Evolutionary conservation across 78 protist genomes (phyloP).

Genomic region (Capsaspora owczarzaki): DNA sequence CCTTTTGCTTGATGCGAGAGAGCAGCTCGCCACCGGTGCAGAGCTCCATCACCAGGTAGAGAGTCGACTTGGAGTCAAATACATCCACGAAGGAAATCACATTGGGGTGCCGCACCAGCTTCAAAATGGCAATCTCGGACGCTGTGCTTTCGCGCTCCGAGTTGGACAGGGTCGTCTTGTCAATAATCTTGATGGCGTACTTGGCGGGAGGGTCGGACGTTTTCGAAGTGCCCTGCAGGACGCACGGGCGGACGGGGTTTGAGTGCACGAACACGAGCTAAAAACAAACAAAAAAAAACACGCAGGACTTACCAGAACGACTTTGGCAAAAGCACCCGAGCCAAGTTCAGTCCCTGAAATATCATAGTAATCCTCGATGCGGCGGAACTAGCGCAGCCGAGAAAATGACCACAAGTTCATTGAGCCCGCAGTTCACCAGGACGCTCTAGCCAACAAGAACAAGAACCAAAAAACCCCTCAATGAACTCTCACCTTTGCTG

Average conservation of each 20-base stretch:
- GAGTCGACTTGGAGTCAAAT: background rate
- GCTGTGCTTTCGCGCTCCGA: background rate
- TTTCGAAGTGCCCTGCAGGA: background rate
- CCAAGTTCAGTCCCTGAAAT: background rate
- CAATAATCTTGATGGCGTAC: background rate
- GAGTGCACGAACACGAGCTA: background rate
- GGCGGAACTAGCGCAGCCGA: too few relatives aligned
- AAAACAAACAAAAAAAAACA: too few relatives aligned
- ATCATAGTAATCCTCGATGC: background rate
- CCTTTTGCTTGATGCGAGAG: background rate
- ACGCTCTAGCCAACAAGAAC: too few relatives aligned
- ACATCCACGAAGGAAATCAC: background rate
- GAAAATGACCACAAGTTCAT: too few relatives aligned
- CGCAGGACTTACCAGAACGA: background rate
- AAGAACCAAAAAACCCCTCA: too few relatives aligned
- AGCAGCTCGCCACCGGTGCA: conserved; percentile 24
- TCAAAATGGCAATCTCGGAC: conserved; percentile 22
- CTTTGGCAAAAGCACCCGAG: background rate
- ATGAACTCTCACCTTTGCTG: too few relatives aligned
- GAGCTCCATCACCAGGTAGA: conserved; percentile 23
- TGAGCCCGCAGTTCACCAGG: too few relatives aligned
- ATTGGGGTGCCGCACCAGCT: conserved; percentile 14
- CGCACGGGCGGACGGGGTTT: background rate
- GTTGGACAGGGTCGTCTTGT: background rate
- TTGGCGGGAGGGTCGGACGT: background rate